These are phyloP conservation scores for Phyllosticta ampelicida DNA, from an alignment of 2,329 filamentous ascomycete species.

Conservation along the genomic window DNA sequence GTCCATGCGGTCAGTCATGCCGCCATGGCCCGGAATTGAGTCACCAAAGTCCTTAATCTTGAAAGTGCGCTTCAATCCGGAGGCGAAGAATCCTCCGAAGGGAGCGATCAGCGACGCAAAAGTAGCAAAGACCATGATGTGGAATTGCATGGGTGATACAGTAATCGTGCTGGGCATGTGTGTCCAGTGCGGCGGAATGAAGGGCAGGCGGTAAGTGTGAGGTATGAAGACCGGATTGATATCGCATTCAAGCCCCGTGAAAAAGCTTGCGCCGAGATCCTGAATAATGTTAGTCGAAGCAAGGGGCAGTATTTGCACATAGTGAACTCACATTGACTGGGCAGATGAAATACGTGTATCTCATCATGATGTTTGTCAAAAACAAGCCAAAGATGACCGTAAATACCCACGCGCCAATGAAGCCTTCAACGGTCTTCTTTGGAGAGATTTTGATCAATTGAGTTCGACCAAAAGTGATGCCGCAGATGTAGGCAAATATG, in stretches of 20 bases:
- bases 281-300: conserved; percentile 13
- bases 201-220: conserved; percentile 58
- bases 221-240: conserved; percentile 86
- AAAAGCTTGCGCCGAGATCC: conserved; percentile 86
- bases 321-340: conserved; percentile 62
- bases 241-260: conserved; percentile 79
- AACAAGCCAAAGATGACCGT: conserved; percentile 76
- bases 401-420: conserved; percentile 92
- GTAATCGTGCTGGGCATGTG: conserved; percentile 62
- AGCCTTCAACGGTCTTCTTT: conserved; percentile 98
- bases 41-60: conserved; percentile 99
- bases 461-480: conserved; percentile 91
- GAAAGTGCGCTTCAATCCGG: conserved; percentile 93
- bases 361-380: conserved; percentile 74
- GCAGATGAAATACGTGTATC: conserved; percentile 96
- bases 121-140: conserved; percentile 78
- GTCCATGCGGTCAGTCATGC: conserved; percentile 98
- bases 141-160: conserved; percentile 82
- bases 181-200: conserved; percentile 49
- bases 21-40: conserved; percentile 92
- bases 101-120: conserved; percentile 96
- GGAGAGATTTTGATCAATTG: conserved; percentile 96
- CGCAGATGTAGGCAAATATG: conserved; percentile 95
- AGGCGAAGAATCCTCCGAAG: conserved; percentile 97
- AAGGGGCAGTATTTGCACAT: background rate